Base-by-base conservation (phyloP, 108 stramenopile species). In the Discostella pseudostelligera region DNA sequence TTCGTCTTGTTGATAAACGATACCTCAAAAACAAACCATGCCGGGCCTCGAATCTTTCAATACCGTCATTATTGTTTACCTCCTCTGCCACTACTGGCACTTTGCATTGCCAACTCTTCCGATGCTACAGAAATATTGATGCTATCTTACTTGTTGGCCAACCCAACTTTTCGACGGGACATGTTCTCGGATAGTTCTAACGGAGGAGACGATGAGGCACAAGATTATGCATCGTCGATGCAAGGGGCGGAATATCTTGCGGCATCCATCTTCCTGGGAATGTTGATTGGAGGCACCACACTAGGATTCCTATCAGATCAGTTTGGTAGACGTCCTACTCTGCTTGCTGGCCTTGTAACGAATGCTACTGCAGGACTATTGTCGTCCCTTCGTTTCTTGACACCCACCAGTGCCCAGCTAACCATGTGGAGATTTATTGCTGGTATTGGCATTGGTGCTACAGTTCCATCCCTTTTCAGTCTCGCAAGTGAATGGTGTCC, bases 91-190 rank as follows among this genome's bases (percentile, higher is more conserved):
- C 39, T 92, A 14, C 56, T 92, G n/a, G 63, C 81, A 14, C 50
- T 88, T 9, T 88, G 88, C 17, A 70, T 92, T 43, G 84, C 86
- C 32, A 89, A 92, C 47, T 76, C 79, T 12, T 83, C 84, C 4
- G 86, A 89, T 67, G 83, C 91, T 0, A 74, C 86, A 9, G 88
- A 92, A 75, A 89, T 92, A 36, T 48, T 92, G 10, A 85, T 84
- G 65, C 62, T 88, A 10, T 85, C 86, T 0, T 92, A 88, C 64
- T 74, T 92, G 28, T 43, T 92, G 48, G 78, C 83, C 13, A 78
- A 88, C 55, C 44, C 56, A 21, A 22, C 47, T 10, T 88, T 92
- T 74, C 51, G 54, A 59, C 53, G 40, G 0, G 77, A 69, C 11
- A 78, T 77, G 68, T 53, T 76, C n/a, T n/a, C n/a, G n/a, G n/a